These are phyloP conservation scores for Moesziomyces parantarcticus DNA, from an alignment of 1,284 basidiomycete genomes.

Conservation along the genomic window DNA sequence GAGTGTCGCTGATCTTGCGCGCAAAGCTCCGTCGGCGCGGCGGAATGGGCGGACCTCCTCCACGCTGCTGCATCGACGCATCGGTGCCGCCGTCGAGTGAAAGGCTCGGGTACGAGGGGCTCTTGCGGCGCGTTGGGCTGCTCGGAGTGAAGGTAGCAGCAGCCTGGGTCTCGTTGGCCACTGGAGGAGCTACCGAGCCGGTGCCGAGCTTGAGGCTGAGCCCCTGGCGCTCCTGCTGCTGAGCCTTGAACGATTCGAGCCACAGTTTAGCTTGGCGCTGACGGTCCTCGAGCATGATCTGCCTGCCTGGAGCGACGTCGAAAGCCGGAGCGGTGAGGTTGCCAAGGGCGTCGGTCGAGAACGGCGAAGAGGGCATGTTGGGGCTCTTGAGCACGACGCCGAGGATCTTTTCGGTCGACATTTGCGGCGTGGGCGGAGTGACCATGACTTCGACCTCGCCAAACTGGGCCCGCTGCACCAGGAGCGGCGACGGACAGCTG, in stretches of 20 bases:
- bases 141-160: slow-evolving; percentile 19
- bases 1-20: not conserved
- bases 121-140: slow-evolving; percentile 3
- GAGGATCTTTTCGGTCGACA: slow-evolving; percentile 16
- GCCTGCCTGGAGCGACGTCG: slow-evolving; percentile 34
- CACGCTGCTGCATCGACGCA: not conserved
- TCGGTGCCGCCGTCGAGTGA: not conserved
- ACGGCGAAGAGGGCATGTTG: slow-evolving; percentile 8
- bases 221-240: slow-evolving; percentile 9
- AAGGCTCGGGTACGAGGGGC: not conserved
- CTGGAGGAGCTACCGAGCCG: slow-evolving; percentile 14
- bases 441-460: slow-evolving; percentile 36
- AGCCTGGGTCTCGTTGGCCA: slow-evolving; percentile 12
- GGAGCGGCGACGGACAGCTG: slow-evolving; percentile 34
- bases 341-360: slow-evolving; percentile 16
- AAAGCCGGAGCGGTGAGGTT: slow-evolving; percentile 29
- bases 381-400: slow-evolving; percentile 24
- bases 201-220: slow-evolving; percentile 16
- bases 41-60: slow-evolving; percentile 17
- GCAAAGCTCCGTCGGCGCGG: slow-evolving; percentile 30
- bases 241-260: slow-evolving; percentile 17
- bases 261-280: slow-evolving; percentile 19
- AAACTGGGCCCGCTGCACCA: slow-evolving; percentile 10
- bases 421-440: slow-evolving; percentile 34
- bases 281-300: slow-evolving; percentile 25